Conservation (phyloP, 2,329 filamentous ascomycete species). For the Rutstroemia sydowiana region DNA sequence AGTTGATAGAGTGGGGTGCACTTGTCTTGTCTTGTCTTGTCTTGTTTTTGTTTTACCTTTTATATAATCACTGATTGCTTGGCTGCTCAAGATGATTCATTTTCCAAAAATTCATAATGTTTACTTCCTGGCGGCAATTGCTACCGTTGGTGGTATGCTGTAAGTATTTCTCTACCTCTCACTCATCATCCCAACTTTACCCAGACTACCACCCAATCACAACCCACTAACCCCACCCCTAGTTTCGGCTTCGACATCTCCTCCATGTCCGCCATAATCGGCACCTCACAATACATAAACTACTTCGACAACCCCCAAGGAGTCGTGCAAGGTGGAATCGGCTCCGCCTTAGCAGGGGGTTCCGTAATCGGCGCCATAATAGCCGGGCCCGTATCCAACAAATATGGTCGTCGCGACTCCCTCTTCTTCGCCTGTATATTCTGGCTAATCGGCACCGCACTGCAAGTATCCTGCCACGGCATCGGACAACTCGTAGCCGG, state of each 20-base stretch:
- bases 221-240: too few species aligned
- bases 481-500: conserved; percentile 44
- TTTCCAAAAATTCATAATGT: conserved; percentile 18
- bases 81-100: conserved; percentile 6
- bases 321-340: conserved; percentile 35
- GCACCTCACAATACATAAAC: conserved; percentile 41
- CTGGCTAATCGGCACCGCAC: conserved; percentile 11
- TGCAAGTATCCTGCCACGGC: conserved; percentile 7
- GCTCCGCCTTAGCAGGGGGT: conserved; percentile 59
- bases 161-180: background rate
- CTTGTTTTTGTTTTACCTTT: too few species aligned
- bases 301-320: conserved; percentile 37
- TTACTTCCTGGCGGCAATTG: conserved; percentile 18
- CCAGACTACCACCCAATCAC: too few species aligned
- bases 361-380: conserved; percentile 57
- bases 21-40: too few species aligned
- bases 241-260: conserved; percentile 43
- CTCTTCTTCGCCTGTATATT: conserved; percentile 29
- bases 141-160: conserved; percentile 18
- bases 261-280: conserved; percentile 49
- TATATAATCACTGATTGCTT: too few species aligned
- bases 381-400: conserved; percentile 51
- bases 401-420: conserved; percentile 40
- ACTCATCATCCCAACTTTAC: too few species aligned
- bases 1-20: too few species aligned